Evolutionary conservation across 169 alveolate species (phyloP), one percentile per base, ranked within the genome.

Genomic region (Theileria equi): DNA sequence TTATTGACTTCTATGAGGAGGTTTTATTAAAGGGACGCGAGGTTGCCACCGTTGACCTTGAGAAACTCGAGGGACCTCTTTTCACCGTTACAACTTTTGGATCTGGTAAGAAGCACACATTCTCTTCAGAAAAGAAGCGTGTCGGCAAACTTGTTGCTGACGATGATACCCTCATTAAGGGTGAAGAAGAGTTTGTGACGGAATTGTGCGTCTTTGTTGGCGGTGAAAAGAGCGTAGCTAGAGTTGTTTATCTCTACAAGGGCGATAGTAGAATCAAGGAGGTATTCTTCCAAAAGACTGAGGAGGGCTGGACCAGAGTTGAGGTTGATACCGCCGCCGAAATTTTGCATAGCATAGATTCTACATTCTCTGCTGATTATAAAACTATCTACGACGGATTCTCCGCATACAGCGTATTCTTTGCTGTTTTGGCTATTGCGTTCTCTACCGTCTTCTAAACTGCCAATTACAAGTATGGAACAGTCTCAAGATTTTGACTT

Each of bases 201-300:
- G n/a, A n/a, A n/a, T n/a, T n/a, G n/a, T n/a, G n/a, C n/a, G n/a
- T n/a, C n/a, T n/a, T 49, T 8, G 59, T 35, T 10, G 26, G 43
- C 29, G 59, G 31, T 49, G 53, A 3, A 23, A 49, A 49, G 59
- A 49, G 31, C 19, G 53, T 49, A 8, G 59, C 31, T 3, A 49
- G 44, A 10, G 43, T 49, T 40, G 53, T 28, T 40, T 49, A 49
- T 40, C 31, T 49, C 59, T 49, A 5, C 29, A 10, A n/a, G 6
- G 59, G 59, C 31, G 59, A 49, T 29, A 11, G 17, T n/a, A 49
- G 59, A 29, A 28, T 49, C 36, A 49, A 49, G 59, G 59, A 49
- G 59, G 44, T 8, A 19, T 49, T 28, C 59, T 49, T 49, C 59
- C 19, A 49, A 29, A 19, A 28, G 17, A 17, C n/a, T 6, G 59